phyloP scores from a whole-genome alignment of 73 alveolate species.

The Paramecium bursaria region DNA sequence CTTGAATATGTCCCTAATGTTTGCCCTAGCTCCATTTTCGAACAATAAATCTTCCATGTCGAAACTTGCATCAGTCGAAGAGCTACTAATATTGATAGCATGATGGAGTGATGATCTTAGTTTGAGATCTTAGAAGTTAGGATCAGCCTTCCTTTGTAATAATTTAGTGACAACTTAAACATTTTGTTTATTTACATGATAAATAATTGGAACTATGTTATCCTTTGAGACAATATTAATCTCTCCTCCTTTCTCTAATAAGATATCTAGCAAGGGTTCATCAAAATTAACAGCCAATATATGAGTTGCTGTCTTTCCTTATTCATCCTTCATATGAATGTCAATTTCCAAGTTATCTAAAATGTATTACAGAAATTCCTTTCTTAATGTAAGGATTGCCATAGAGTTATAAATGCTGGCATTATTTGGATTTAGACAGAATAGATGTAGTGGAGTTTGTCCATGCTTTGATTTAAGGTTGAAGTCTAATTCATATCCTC shows the following conservation, averaged over 20 bases:
- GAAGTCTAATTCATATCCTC: no score
- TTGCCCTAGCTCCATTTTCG: conserved; percentile 73
- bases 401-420: no score
- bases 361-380: not conserved
- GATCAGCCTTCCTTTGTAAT: conserved; percentile 62
- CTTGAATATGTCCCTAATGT: conserved; percentile 70
- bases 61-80: conserved; percentile 84
- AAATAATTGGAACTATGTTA: conserved; percentile 71
- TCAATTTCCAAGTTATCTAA: conserved; percentile 49
- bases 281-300: not conserved
- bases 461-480: no score
- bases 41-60: conserved; percentile 79
- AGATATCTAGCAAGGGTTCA: not conserved
- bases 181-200: conserved; percentile 66
- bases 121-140: conserved; percentile 12
- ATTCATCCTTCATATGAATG: conserved; percentile 60
- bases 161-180: conserved; percentile 54
- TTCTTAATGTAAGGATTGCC: no score
- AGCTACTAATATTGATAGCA: conserved; percentile 75
- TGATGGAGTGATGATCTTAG: conserved; percentile 76
- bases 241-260: conserved; percentile 67
- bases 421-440: no score
- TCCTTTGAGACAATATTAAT: conserved; percentile 68
- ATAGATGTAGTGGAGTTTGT: no score
- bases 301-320: conserved; percentile 36